Evolutionary conservation across 2,329 filamentous ascomycete genomes (phyloP).

Genomic region (Colletotrichum aenigma): DNA sequence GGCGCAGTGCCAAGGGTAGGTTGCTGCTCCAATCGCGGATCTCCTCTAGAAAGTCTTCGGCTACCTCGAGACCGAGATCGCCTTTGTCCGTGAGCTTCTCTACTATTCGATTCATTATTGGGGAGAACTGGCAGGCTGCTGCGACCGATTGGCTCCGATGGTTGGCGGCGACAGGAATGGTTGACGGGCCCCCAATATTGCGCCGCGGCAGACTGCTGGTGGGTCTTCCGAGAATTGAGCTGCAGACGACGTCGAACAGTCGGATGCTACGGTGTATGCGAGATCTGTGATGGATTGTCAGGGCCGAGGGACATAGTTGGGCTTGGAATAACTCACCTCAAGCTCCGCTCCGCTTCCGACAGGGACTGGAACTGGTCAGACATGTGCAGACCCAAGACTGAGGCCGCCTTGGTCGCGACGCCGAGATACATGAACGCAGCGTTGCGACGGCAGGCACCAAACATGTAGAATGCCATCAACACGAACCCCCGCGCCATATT

Average conservation of each 20-base stretch:
- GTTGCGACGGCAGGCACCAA: constrained; percentile 62
- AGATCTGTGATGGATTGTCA: neutral
- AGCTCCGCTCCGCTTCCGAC: constrained; percentile 16
- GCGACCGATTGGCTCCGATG: constrained; percentile 31
- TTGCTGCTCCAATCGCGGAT: constrained; percentile 49
- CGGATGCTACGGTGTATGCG: constrained; percentile 42
- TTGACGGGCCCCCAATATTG: constrained; percentile 23
- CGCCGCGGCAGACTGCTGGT: constrained; percentile 34
- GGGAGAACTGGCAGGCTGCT: constrained; percentile 44
- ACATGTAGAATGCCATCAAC: constrained; percentile 64
- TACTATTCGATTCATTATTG: constrained; percentile 49
- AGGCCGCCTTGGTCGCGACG: constrained; percentile 60
- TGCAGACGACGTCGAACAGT: constrained; percentile 41
- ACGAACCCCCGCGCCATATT: constrained; percentile 57
- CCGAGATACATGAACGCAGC: constrained; percentile 68
- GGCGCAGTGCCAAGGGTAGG: constrained; percentile 40
- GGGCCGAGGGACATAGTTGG: accelerated
- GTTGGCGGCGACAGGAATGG: constrained; percentile 24
- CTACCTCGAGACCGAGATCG: constrained; percentile 29
- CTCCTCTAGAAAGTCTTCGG: constrained; percentile 44
- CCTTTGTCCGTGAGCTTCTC: constrained; percentile 45
- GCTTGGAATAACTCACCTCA: constrained; percentile 18
- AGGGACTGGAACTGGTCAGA: constrained; percentile 31
- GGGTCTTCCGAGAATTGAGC: constrained; percentile 40
- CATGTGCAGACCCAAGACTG: constrained; percentile 59